Base-by-base conservation (phyloP, 208 protist species). In the Acanthamoeba castellanii region DNA sequence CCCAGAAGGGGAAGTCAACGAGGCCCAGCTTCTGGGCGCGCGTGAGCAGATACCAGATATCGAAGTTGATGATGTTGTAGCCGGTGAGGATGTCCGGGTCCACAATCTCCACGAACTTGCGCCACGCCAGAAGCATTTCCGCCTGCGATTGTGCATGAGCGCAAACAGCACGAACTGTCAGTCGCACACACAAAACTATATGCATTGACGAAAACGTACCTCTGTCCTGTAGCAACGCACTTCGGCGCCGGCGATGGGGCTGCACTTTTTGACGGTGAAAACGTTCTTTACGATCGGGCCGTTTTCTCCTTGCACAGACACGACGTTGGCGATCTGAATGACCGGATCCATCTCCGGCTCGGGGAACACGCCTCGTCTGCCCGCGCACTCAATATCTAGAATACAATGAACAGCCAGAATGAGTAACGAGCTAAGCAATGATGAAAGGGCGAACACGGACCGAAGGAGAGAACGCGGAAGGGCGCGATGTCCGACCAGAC, bases 31-130 rank as follows among this genome's bases (percentile, higher is more conserved):
- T 95, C 9, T 95, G 95, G 1, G 99, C 99, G 57, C 99, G 98
- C 78, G 99, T 98, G 30, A 99, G 97, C 13, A 99, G 95, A 95
- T 99, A 99, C 0, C 99, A 99, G 61, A 99, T 97, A 97, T 99
- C 99, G 96, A 99, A 99, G 95, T 99, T 99, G 95, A 98, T 97
- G 89, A 99, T 99, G 97, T 99, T 99, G 97, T 99, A 99, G 42
- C 97, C 97, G 9, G 97, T 98, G 50, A 99, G 18, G 27, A 99
- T 97, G 95, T 98, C 98, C 14, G 98, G 96, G 91, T 98, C 99
- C 42, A 98, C 90, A 2, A 68, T 95, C 9, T 96, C 30, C 1
- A 99, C 78, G 93, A 99, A 98, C 6, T 98, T 95, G 32, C 95
- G 85, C 97, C 98, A 99, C 16, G 59, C 95, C 45, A 93, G 55